Evolutionary conservation across 129 eudicot genomes (phyloP), one percentile per base, ranked within the genome.

Genomic region (Arctium minus): DNA sequence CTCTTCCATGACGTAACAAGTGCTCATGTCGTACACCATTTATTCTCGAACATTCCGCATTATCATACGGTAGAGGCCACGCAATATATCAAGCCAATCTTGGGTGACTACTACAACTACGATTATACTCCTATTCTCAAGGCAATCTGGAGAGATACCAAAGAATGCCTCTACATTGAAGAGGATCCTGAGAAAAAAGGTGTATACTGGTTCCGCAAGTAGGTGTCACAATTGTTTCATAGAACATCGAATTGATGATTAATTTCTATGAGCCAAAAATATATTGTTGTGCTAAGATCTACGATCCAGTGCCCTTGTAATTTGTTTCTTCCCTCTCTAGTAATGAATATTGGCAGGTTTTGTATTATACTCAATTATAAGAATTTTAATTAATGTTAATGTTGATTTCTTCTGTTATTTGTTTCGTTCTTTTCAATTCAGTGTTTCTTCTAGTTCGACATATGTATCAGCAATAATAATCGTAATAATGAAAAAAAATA

Each of bases 21-120:
- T 50, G 82, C 86, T 13, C 89, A 86, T 11, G 89, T 86, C 31
- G 72, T 79, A 5, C 89, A 82, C 74, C 89, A 86, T 86, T 86
- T 86, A 64, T 70, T 86, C 80, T 35, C 90, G 4, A 64, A 80
- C 8, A 87, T 87, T n/a, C 90, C 88, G 0, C 88, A 84, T 68
- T 87, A 87, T 76, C 87, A 87, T 76, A 82, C 77, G 0, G 80
- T 80, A 29, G 83, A 87, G 83, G 90, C 90, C 12, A 87, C 90
- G 87, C 87, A 0, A 56, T 84, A 60, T 5, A 60, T 60, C 6
- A 87, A 80, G 10, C 88, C 87, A 2, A 68, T 87, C 3, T 50
- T 84, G 78, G 85, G 85, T 1, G 90, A 87, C n/a, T 80, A 84
- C 46, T 80, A 81, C 70, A 85, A 80, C 50, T 70, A 70, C 4